Conservation (phyloP, 305 asterid species). For the Rubia occidens region DNA sequence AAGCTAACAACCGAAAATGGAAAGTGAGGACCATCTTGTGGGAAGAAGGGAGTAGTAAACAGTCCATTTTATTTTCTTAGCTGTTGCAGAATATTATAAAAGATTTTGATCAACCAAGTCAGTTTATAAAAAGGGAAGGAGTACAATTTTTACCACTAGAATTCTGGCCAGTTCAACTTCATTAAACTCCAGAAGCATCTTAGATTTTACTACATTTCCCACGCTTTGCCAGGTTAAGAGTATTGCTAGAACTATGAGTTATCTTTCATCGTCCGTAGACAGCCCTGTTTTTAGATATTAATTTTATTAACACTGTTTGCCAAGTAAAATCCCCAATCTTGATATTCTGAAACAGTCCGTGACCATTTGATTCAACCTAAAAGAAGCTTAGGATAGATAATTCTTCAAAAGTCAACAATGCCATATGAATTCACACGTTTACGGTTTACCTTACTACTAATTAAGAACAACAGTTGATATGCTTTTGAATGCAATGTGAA, state of each 20-base stretch:
- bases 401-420: not conserved
- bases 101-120: not conserved
- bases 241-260: not conserved
- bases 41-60: not conserved
- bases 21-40: no score
- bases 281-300: not conserved
- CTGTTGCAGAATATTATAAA: not conserved
- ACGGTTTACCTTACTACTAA: not conserved
- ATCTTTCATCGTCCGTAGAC: not conserved
- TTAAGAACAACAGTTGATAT: not conserved
- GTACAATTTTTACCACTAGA: not conserved
- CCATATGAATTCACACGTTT: not conserved
- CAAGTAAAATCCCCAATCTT: not conserved
- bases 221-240: not conserved
- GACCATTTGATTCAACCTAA: not conserved
- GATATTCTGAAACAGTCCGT: not conserved
- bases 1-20: not conserved
- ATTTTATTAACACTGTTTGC: not conserved
- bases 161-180: not conserved
- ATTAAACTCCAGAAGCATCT: not conserved
- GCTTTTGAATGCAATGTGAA: not conserved
- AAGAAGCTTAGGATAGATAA: conserved; percentile 1
- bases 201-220: not conserved
- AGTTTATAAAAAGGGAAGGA: not conserved
- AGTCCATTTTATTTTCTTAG: not conserved